These are phyloP conservation scores for Apiospora koreana DNA, from an alignment of 2,329 filamentous ascomycete genomes.

Conservation along the genomic window DNA sequence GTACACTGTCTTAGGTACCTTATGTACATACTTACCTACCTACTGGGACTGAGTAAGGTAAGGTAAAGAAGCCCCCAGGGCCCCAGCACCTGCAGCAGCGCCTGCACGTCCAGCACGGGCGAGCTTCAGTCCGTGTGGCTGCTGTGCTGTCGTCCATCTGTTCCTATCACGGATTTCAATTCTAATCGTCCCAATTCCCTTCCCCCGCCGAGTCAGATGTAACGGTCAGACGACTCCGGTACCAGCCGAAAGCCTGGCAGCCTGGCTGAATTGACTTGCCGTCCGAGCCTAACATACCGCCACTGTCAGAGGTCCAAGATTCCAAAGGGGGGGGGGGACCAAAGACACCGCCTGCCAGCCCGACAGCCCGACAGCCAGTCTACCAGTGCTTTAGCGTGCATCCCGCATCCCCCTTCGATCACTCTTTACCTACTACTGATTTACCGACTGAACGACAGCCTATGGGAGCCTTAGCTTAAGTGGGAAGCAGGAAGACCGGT, in stretches of 20 bases:
- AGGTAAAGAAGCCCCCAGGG: too few species aligned
- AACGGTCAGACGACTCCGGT: conserved; percentile 2
- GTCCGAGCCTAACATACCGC: conserved; percentile 1
- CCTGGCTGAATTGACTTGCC: neutral
- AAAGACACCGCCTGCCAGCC: neutral
- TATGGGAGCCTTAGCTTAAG: neutral
- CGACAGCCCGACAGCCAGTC: neutral
- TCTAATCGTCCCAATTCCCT: neutral
- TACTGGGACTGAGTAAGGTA: too few species aligned
- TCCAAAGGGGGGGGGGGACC: too few species aligned
- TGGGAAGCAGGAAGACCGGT: neutral
- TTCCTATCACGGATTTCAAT: neutral
- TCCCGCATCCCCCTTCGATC: neutral
- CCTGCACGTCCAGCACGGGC: neutral
- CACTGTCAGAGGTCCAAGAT: neutral
- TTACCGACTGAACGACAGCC: neutral
- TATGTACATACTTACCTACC: too few species aligned
- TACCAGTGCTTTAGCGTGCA: neutral
- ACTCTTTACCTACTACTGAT: too few species aligned
- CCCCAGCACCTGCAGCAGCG: too few species aligned
- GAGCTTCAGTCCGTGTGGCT: neutral
- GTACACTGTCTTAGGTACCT: too few species aligned
- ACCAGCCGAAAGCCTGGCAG: neutral
- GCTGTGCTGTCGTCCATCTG: too few species aligned
- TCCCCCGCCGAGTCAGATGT: neutral